Conservation (phyloP, 2,329 filamentous ascomycete genomes). For the Coniochaeta hoffmannii region DNA sequence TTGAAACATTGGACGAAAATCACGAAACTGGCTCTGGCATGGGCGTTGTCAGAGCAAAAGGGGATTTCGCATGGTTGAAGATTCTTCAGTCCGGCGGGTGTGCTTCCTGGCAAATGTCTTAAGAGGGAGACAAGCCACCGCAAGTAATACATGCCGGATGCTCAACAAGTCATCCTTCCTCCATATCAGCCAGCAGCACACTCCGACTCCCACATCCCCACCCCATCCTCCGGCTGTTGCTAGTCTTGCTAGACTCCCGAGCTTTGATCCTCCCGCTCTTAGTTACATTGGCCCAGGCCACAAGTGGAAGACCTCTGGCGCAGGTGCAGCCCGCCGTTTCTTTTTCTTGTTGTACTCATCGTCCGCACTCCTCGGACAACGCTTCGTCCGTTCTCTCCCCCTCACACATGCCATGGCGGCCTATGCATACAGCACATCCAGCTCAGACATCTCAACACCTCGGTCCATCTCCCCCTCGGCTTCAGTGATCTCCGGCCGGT, state of each 20-base stretch:
- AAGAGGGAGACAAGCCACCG: background rate
- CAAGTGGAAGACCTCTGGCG: background rate
- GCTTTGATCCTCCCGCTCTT: background rate
- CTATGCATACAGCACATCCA: constrained; percentile 35
- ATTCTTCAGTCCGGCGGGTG: background rate
- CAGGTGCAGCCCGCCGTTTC: constrained; percentile 5
- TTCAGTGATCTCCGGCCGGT: constrained; percentile 37
- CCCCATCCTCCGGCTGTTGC: background rate
- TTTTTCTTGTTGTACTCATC: constrained; percentile 3
- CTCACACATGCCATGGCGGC: constrained; percentile 32
- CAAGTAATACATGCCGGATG: background rate
- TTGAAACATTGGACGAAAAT: constrained; percentile 2
- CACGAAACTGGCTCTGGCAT: constrained; percentile 2
- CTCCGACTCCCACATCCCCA: background rate
- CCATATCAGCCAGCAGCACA: background rate
- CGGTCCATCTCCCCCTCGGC: constrained; percentile 44
- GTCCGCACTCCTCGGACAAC: constrained; percentile 5
- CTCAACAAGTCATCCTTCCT: background rate
- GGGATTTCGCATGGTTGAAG: background rate
- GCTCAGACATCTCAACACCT: constrained; percentile 45
- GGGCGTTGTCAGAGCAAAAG: constrained; percentile 1
- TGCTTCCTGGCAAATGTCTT: background rate
- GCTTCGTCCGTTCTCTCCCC: constrained; percentile 6
- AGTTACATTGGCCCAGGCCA: background rate
- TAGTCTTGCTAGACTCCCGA: background rate